Base-by-base conservation (phyloP, 352 stramenopile genomes). In the Phytopythium vexans region DNA sequence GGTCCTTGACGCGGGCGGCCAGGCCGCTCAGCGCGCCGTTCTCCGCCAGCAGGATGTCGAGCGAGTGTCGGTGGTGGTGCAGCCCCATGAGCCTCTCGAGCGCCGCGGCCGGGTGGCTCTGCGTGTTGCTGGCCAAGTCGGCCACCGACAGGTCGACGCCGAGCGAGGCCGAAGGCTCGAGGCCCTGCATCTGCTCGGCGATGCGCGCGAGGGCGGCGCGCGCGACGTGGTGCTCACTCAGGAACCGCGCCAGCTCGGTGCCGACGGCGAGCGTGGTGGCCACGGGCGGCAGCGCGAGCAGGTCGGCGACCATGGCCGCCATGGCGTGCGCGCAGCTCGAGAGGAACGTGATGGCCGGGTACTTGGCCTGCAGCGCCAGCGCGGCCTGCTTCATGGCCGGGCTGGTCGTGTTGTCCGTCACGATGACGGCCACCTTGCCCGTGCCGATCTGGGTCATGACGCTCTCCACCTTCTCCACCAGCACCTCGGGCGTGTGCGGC, bases 251-350 rank as follows among this genome's bases (percentile, higher is more conserved):
- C 6, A 88, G 58, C 21, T 72, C 56, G 27, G 61, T 72, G 65
- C 73, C 86, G 27, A 63, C 69, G 33, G 64, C 48, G 1, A 86
- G 51, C 12, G 64, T 70, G 34, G 37, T 62, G 35, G 72, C 65
- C 48, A 91, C 70, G 3, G 49, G 39, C 14, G 75, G 62, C 34
- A 83, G 54, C 10, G 52, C 58, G 12, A 91, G 59, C 43, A 88
- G 79, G 35, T 88, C 77, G n/a, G 34, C 48, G 51, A 88, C 67
- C 72, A 88, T 86, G 15, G 57, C 56, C 40, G 58, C 68, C 68
- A 86, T 88, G 16, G 71, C 68, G 40, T 88, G 69, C 12, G 68
- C 62, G 41, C 80, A 88, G 48, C 75, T 87, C 9, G 75, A 71
- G 10, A 91, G 54, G 44, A 91, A 85, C 10, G 77, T 85, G 44